Evolutionary conservation across 768 basidiomycete genomes (phyloP), one percentile per base, ranked within the genome.

Genomic region (Leccinum uliginosum): DNA sequence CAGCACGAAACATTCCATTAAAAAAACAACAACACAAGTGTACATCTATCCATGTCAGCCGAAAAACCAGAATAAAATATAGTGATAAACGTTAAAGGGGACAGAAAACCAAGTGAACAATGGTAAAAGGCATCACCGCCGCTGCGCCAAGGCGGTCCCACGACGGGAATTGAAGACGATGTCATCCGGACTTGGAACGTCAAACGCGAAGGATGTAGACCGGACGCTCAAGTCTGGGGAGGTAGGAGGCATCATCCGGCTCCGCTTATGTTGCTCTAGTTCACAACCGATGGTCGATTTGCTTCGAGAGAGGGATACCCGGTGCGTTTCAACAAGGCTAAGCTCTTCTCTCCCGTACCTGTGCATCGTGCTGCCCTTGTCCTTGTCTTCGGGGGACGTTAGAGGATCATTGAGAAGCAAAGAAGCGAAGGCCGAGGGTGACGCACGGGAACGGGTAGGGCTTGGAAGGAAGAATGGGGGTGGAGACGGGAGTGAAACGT

Each of bases 171-270:
- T 83, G 64, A 89, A 76, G 9, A 98, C 85, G 60, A 91, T 73
- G 65, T 98, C 96, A 63, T 98, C 96, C 21, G 96, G 96, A 71
- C 94, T 97, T 34, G 91, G 91, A 23, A 79, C 80, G 59, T 93
- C 84, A 66, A 94, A 93, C 10, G 83, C 74, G 67, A 91, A 91
- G 53, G 62, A 62, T 3, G 75, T 72, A 40, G 69, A 67, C 17
- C 74, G 64, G 14, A 72, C 65, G 8, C 66, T 65, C 40, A 75
- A 58, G 52, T 72, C 71, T 17, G 78, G 75, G n/a, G 77, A 72
- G 24, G 54, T 58, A 21, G 55, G 49, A 19, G 54, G 44, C 11
- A 57, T 61, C 45, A 14, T 49, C 29, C 49, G 56, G 58, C 43
- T 45, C 29, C 57, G 56, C 38, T 48, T 61, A 44, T 50, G 51